Conservation (phyloP, 768 basidiomycete species). For the Leccinum incarnatum region DNA sequence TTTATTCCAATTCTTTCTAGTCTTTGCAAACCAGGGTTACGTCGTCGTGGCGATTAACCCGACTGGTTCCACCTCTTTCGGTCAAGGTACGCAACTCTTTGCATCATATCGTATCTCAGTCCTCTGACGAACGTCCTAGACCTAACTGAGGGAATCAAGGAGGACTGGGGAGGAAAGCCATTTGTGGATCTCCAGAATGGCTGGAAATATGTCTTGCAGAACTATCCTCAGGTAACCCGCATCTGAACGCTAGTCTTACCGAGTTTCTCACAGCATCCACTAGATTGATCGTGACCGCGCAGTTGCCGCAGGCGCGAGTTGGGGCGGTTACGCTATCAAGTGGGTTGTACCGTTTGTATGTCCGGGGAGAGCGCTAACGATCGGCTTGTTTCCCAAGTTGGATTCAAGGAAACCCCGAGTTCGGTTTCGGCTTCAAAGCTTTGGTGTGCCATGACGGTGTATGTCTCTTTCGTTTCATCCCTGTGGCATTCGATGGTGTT, state of each 20-base stretch:
- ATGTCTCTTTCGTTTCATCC: conserved; percentile 16
- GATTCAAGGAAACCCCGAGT: conserved; percentile 94
- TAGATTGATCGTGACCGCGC: conserved; percentile 69
- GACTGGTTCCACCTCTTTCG: conserved; percentile 91
- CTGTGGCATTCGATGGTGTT: not conserved
- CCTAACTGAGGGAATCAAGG: conserved; percentile 74
- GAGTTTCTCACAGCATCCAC: not conserved
- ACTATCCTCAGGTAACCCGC: conserved; percentile 62
- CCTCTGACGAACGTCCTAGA: conserved; percentile 38
- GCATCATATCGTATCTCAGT: not conserved
- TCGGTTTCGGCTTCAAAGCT: conserved; percentile 85
- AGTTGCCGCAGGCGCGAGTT: conserved; percentile 79
- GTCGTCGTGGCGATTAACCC: conserved; percentile 88
- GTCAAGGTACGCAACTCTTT: conserved; percentile 55
- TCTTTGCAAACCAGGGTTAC: conserved; percentile 87
- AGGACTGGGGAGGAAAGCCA: conserved; percentile 86
- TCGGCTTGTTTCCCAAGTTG: conserved; percentile 49
- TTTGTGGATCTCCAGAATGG: conserved; percentile 75
- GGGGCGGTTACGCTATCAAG: conserved; percentile 91
- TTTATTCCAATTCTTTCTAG: conserved; percentile 31
- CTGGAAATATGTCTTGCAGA: conserved; percentile 65
- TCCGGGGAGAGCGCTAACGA: conserved; percentile 4
- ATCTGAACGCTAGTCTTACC: not conserved
- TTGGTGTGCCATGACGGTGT: conserved; percentile 92
- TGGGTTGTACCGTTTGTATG: conserved; percentile 30